Base-by-base conservation (phyloP, 1,139 yeast genomes). In the Yamadazyma epiphylla region DNA sequence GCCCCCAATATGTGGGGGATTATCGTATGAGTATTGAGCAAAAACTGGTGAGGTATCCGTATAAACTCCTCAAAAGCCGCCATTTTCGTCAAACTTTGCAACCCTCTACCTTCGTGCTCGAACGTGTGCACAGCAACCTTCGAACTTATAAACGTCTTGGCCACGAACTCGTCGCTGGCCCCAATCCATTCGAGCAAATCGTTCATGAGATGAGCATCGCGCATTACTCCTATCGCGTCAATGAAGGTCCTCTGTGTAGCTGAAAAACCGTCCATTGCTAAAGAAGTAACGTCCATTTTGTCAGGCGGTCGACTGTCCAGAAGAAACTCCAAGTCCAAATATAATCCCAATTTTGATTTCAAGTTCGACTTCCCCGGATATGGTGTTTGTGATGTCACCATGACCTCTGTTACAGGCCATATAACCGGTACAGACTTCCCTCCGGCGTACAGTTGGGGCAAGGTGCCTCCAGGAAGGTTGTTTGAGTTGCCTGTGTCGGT, bases 211-310 rank as follows among this genome's bases (percentile, higher is more conserved):
- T 13, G 5, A 24, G 19, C 15, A 23, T 13, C 13, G 9, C 15
- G 6, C 13, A 8, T 23, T n/a, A 9, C 9, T 6, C 19, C 9
- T 6, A 6, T 21, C 23, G 11, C 11, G 23, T 28, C 31, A 24
- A 81, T 83, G 88, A 79, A 66, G 49, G 76, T 94, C 5, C 73
- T 94, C 32, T 91, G 97, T 58, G 96, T 94, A 36, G 98, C 99
- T 2, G 99, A 94, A 60, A 94, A 94, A 59, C 95, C 95, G 33
- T 85, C 96, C 2, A 91, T 94, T 31, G 94, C 97, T 7, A 86
- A 82, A 51, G 84, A 88, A 15, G 91, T 94, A 10, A 76, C 96
- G 0, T 53, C 59, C 19, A 79, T 81, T 2, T 70, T 91, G 4
- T 79, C 91, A 14, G 95, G 95, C 5, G 94, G 94, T 0, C 51